Base-by-base conservation (phyloP, 495 filamentous ascomycete genomes). In the Hypoxylon fragiforme region DNA sequence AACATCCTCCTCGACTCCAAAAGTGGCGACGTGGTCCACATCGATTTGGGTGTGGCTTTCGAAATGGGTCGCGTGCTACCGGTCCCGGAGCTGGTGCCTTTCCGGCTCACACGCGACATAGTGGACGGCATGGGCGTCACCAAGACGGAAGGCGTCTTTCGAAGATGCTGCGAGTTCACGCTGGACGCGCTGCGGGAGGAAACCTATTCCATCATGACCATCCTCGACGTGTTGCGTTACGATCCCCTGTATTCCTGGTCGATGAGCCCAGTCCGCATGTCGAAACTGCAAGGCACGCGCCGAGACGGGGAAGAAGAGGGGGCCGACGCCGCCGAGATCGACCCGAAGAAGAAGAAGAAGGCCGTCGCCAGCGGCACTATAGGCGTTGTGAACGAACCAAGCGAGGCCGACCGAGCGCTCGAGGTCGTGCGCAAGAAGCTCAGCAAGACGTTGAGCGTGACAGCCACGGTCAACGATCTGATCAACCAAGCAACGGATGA, bases 51-150 rank as follows among this genome's bases (percentile, higher is more conserved):
- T 31, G 88, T 98, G 13, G 92, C 92, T 1, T 98, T 98, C 62
- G 94, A 98, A 64, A 89, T 83, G 70, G 94, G 95, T n/a, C 88
- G 92, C 14, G 82, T 98, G 8, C 76, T 98, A 0, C 94, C 91
- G 0, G 85, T 97, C 0, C 95, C 94, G 0, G 94, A 98, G 72
- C 85, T 95, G 0, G 92, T 98, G 0, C 94, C 94, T 0, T 98
- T 98, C 76, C 82, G 94, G 3, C 71, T 98, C 50, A 97, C 94
- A n/a, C 80, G 94, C 16, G 94, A 98, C 67, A 83, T 98, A 21
- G 90, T 97, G 9, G 95, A 97, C 65, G 94, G 90, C 15, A 97
- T 98, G 86, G 94, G 94, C 15, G 89, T 97, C 57, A 95, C 90
- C 24, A 88, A 87, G 60, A 96, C 91, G 0, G 94, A 98, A 72